A percentile compares a stretch with the other conserved stretches of the same genome.
These are phyloP conservation scores for Suhomyces atakaporum DNA, from an alignment of 1,139 yeast species.

Conservation along the genomic window DNA sequence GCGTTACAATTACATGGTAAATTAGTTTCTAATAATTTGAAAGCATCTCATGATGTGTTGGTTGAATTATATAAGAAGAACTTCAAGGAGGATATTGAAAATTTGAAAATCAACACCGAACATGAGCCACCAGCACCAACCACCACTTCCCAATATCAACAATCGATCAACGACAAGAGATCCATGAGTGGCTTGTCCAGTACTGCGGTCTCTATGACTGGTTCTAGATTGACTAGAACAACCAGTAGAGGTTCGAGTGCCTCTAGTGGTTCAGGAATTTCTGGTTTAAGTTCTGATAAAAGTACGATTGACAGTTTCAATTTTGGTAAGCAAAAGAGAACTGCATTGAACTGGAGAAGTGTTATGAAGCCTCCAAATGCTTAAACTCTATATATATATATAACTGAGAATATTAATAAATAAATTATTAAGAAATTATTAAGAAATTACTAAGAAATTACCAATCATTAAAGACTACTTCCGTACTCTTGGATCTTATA, in stretches of 20 bases:
- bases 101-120: constrained; percentile 38
- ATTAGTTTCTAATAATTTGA: constrained; percentile 59
- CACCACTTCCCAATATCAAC: constrained; percentile 17
- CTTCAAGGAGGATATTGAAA: constrained; percentile 64
- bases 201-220: constrained; percentile 17
- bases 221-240: constrained; percentile 33
- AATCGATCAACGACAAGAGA: constrained; percentile 21
- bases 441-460: no score
- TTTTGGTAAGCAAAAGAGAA: constrained; percentile 35
- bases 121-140: constrained; percentile 34
- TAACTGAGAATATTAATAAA: no score
- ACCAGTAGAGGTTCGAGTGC: constrained; percentile 33
- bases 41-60: constrained; percentile 65
- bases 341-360: constrained; percentile 52
- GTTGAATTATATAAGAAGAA: constrained; percentile 66
- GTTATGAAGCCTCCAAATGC: constrained; percentile 14
- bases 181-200: constrained; percentile 20
- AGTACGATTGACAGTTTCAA: constrained; percentile 18
- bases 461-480: no score
- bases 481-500: no score
- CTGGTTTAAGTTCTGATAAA: constrained; percentile 28
- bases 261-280: constrained; percentile 32
- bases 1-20: constrained; percentile 71
- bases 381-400: constrained; percentile 2
- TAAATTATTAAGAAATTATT: constrained; percentile 2